Evolutionary conservation across 176 grass and related monocot genomes (phyloP), one percentile per base, ranked within the genome.

Genomic region (Zea luxurians): DNA sequence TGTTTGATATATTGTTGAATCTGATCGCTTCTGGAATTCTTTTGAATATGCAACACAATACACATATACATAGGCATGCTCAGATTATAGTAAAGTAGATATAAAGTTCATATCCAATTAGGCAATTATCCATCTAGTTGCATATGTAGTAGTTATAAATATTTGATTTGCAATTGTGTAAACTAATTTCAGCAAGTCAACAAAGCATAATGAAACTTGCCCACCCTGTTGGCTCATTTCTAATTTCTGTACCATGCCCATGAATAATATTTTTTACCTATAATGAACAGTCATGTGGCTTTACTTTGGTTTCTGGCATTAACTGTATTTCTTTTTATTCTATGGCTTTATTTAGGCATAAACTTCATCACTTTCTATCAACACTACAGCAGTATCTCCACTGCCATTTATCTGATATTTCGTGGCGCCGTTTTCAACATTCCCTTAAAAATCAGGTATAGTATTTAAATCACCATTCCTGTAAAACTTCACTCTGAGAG

Each of bases 351-450:
- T 90, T 61, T 61, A 98, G 95, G 79, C 95, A 98, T 78, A 84
- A 98, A 87, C 83, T 98, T 64, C 82, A 86, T 82, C 95, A 98
- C 68, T 98, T 98, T 85, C 75, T 98, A 66, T 98, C 91, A 42
- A 90, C 95, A 59, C 78, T 98, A 44, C 95, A 94, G 60, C 95
- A 94, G 83, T 94, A 98, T 92, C 73, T 92, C 37, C 87, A 98
- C 85, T 90, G 87, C 71, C 88, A 98, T 72, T 86, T 98, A 45
- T 92, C 95, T 71, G 90, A 90, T 85, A 91, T 94, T 82, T 94
- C 91, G 73, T 92, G 95, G 95, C 68, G 70, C 18, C 77, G 83
- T 11, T 98, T 98, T 83, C 95, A 98, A 77, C 87, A 94, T 82
- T 92, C 89, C 43, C 83, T 98, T 77, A 88, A 92, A 80, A 75